phyloP scores from a whole-genome alignment of 163 green algal species.

The Chloromonas sp. region DNA sequence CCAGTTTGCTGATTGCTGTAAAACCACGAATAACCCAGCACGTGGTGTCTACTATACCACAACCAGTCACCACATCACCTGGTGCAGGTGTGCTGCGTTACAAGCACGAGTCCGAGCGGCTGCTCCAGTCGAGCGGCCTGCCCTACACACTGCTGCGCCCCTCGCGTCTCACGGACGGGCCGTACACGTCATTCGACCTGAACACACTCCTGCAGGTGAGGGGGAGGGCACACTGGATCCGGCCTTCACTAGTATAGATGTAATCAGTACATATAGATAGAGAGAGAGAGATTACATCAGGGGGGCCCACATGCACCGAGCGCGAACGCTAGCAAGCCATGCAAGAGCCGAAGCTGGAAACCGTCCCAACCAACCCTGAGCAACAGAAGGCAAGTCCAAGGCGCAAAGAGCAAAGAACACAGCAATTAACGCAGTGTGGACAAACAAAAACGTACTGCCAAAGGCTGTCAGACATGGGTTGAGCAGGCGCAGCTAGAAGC shows the following conservation, averaged over 20 bases:
- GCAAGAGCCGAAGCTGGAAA: background rate
- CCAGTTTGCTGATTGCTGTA: too few relatives aligned
- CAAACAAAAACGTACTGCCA: too few relatives aligned
- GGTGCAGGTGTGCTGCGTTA: conserved; percentile 82
- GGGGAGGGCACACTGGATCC: background rate
- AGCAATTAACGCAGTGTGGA: background rate
- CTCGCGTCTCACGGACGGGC: conserved; percentile 83
- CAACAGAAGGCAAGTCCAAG: too few relatives aligned
- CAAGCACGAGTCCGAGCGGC: conserved; percentile 76
- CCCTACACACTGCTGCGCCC: conserved; percentile 81
- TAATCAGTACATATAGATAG: background rate
- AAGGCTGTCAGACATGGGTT: too few relatives aligned
- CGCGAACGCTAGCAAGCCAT: background rate
- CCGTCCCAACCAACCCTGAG: too few relatives aligned
- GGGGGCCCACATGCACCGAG: too few relatives aligned
- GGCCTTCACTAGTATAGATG: background rate
- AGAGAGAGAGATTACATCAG: background rate
- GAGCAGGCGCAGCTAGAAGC: too few relatives aligned
- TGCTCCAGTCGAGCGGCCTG: conserved; percentile 64
- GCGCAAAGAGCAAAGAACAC: background rate
- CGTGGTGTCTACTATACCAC: too few relatives aligned
- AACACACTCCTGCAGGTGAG: conserved; percentile 84
- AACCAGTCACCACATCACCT: too few relatives aligned
- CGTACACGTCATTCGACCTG: conserved; percentile 95
- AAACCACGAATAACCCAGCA: too few relatives aligned